Evolutionary conservation across 1,139 yeast genomes (phyloP), one percentile per base, ranked within the genome.

Genomic region (Barnettozyma hawaiiensis): DNA sequence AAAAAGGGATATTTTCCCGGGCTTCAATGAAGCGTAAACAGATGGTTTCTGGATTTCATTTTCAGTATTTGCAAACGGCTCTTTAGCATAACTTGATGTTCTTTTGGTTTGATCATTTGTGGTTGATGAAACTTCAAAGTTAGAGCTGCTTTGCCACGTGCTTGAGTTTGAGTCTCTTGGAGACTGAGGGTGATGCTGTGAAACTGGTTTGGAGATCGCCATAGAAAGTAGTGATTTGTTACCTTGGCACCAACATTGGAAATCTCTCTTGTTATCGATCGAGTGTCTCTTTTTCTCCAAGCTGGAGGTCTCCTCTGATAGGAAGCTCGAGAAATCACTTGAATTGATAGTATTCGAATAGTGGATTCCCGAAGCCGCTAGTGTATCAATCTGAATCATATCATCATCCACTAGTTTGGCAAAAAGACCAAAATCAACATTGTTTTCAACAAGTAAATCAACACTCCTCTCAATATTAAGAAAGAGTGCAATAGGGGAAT

Each of bases 401-500:
- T 57, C 58, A 15, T 51, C 57, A 18, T 55, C 58, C 3, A 54
- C 43, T 42, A 72, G 66, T 40, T 61, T 65, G 1, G 76, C 69
- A 22, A 74, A 68, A n/a, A 76, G 54, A 4, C 74, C 76, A 2
- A 73, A 75, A 45, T 65, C 68, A 10, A 75, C 55, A n/a, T 63
- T 59, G 45, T 70, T 59, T 16, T 62, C 55, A 1, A 58, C 51
- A 18, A 81, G 55, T 1, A 67, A 42, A 1, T 59, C 52, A 18
- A 56, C 48, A 16, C 66, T 58, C 3, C 71, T 65, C 7, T 62
- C 59, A 43, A 69, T 69, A 54, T 86, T 87, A 49, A 89, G 67
- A 47, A 84, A 76, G 14, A 90, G 59, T 0, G 80, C 78, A 50
- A 85, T 69, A 1, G 81, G 81, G 0, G 90, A 75, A 51, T 72